Evolutionary conservation across 441 rosid species (phyloP), one percentile per base, ranked within the genome.

Genomic region (Euphorbia schlechtendalii): DNA sequence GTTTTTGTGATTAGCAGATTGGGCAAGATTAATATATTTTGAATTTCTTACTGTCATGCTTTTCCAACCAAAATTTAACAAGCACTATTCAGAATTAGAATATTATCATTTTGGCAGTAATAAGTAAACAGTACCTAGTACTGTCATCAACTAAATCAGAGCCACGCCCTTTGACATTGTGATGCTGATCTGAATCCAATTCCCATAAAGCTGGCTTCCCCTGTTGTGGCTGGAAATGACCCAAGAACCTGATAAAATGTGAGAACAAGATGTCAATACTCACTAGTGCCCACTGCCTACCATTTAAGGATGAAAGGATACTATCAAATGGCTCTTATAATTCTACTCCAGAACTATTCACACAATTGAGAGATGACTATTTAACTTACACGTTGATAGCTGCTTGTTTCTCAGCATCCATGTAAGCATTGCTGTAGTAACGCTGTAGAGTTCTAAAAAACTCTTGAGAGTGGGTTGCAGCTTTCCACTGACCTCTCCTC

Each of bases 401-500:
- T 72, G 88, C 90, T 81, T 92, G 99, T 76, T 95, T 95, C 80
- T 92, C 97, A 13, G 88, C 90, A 77, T 95, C 99, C 86, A 92
- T 79, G 73, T 92, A 95, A 53, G 98, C 96, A 60, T 95, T 95
- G 71, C 91, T 92, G 74, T 95, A 95, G 65, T 92, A 92, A 22
- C 99, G 91, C 67, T 92, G 99, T 68, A 95, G 88, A 66, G 96
- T 86, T 80, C 98, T 80, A 65, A 95, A 83, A 76, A 95, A 89
- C 76, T 95, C 99, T 78, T 95, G 99, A 52, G 99, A 95, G 75
- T 92, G 98, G 46, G 95, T 89, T 69, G 99, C 97, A 56, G 99
- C 97, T 84, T 77, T 95, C 99, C 99, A 95, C 74, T 89, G 99
- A 63, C 99, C 99, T 73, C 99, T 85, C 77, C 95, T 95, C 83